Percentiles rank a stretch among this genome's conserved stretches.
Conservation (phyloP, 2,329 filamentous ascomycete species). For the Ophiostoma pallidulum region DNA sequence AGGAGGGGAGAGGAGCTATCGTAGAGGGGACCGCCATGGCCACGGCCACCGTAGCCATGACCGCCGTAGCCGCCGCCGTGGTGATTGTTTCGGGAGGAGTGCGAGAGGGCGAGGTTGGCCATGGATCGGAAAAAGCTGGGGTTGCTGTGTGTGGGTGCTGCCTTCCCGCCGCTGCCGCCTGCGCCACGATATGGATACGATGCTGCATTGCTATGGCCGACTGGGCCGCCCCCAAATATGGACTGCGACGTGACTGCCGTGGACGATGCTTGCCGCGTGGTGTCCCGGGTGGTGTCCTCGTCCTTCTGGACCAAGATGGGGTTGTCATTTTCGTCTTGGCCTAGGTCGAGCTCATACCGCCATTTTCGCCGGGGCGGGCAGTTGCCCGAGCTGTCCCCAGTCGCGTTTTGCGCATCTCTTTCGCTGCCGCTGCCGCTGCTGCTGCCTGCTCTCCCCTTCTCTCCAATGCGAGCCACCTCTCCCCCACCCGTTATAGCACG, state of each 20-base stretch:
- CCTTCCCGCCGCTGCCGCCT: slow-evolving; percentile 25
- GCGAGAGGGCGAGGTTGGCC: slow-evolving; percentile 57
- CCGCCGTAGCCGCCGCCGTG: slow-evolving; percentile 30
- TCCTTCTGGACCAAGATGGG: slow-evolving; percentile 84
- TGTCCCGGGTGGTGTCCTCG: slow-evolving; percentile 26
- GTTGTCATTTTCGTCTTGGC: slow-evolving; percentile 61
- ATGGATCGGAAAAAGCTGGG: slow-evolving; percentile 76
- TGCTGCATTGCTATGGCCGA: slow-evolving; percentile 32
- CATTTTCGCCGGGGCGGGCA: slow-evolving; percentile 46
- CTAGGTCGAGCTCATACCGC: slow-evolving; percentile 81
- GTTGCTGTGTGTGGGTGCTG: slow-evolving; percentile 22
- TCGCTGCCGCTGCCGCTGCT: slow-evolving; percentile 27
- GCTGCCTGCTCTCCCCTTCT: slow-evolving; percentile 31
- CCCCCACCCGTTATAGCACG: slow-evolving; percentile 16
- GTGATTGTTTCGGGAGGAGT: slow-evolving; percentile 28
- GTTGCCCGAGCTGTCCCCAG: slow-evolving; percentile 10
- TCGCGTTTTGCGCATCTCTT: slow-evolving; percentile 61
- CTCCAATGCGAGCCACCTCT: slow-evolving; percentile 46
- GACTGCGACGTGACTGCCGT: slow-evolving; percentile 29
- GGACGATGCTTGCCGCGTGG: slow-evolving; percentile 9
- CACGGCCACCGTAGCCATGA: slow-evolving; percentile 19
- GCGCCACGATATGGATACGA: slow-evolving; percentile 33
- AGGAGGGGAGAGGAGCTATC: slow-evolving; percentile 17
- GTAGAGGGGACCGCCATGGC: slow-evolving; percentile 17
- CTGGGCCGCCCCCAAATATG: slow-evolving; percentile 45